Base-by-base conservation (phyloP, 129 eudicot genomes). In the Solidago caesia region DNA sequence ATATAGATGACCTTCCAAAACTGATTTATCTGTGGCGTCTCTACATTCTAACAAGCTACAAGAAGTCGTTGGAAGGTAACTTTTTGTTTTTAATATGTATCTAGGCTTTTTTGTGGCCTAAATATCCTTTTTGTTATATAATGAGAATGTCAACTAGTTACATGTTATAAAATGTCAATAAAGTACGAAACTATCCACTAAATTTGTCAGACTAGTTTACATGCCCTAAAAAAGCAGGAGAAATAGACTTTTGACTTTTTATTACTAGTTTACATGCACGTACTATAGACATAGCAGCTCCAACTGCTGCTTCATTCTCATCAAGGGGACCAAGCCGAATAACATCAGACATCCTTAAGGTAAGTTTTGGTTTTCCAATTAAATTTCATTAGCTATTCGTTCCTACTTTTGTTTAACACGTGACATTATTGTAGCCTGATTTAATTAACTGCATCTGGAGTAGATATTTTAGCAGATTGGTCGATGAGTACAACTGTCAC, bases 381-480 rank as follows among this genome's bases (percentile, higher is more conserved):
- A 8, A 29, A 13, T 61, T 44, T 33, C 67, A 4, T 61, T 59
- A 6, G 21, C 21, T 21, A 21, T 21, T 61, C 26, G 6, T 29
- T 3, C 2, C 1, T 12, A 61, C 26, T 21, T 26, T 10, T 60
- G 8, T 55, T 57, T 7, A 58, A 49, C 13, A 29, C 29, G 7
- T 66, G 8, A 25, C 15, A 4, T 68, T 76, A 42, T 8, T 76
- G 80, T 49, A 87, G 93, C 93, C 93, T 15, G 89, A 88, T 78
- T 27, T 88, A 78, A 78, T 21, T 21, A 21, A 21, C 81, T 27
- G 93, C 89, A 5, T 89, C 93, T 12, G 89, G 89, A 68, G 84
- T 80, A n/a, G 77, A 88, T 66, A 88, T 88, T 39, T 47, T 88
- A 13, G 89, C 93, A 1, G 84, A 89, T 11, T 88, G 89, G 89